Evolutionary conservation across 805 yeast species (phyloP), one percentile per base, ranked within the genome.

Genomic region (Saccharomyces jurei): DNA sequence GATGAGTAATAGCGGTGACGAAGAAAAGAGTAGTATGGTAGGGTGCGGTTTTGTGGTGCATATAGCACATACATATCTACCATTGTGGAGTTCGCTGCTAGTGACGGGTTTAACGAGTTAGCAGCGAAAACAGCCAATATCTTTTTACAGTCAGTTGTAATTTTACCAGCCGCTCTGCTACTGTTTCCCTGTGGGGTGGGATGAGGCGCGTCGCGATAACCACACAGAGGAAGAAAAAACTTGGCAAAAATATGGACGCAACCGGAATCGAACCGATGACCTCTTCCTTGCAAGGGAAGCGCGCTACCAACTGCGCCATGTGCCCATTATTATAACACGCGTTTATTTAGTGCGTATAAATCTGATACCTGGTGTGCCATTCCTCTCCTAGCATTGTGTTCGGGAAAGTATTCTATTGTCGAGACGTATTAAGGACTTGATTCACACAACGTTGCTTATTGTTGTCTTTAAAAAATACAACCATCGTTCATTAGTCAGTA

Each of bases 281-380:
- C 87, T 82, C 77, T 77, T 75, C 80, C 87, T 79, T 82, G 86
- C 86, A 81, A 81, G 82, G 86, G 82, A 77, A 76, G 77, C 86
- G 86, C 86, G 85, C 86, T 82, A 82, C 87, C 87, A 81, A 81
- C 87, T 82, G 79, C 86, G 86, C 87, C 84, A 82, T 83, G 79
- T 83, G 86, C 86, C 86, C 85, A 61, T 29, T n/a, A 10, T 26
- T 28, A n/a, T n/a, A n/a, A n/a, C n/a, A n/a, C n/a, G n/a, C n/a
- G n/a, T n/a, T n/a, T n/a, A n/a, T n/a, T n/a, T n/a, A n/a, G n/a
- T n/a, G n/a, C n/a, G n/a, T n/a, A n/a, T n/a, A n/a, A n/a, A n/a
- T n/a, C n/a, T n/a, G n/a, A n/a, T n/a, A n/a, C n/a, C n/a, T n/a
- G n/a, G n/a, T n/a, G n/a, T n/a, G n/a, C n/a, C n/a, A n/a, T n/a